Conservation (phyloP, 257 asterid species). For the Cynanchum wilfordii region DNA sequence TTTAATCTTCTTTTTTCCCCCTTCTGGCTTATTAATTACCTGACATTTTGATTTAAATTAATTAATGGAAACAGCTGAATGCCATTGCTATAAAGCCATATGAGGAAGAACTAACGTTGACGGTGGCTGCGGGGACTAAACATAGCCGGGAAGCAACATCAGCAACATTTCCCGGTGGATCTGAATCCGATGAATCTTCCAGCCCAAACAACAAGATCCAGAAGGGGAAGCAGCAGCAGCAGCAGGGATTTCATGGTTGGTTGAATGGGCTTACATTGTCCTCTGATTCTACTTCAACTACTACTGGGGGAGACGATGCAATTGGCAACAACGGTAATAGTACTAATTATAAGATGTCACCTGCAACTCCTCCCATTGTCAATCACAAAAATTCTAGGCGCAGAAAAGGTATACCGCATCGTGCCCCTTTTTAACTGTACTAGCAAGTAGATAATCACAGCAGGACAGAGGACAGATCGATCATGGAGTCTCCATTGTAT, state of each 20-base stretch:
- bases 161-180: constrained; percentile 21
- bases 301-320: constrained; percentile 34
- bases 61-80: constrained; percentile 37
- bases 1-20: too few relatives aligned
- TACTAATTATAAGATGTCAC: constrained; percentile 23
- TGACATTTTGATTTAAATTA: neutral
- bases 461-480: too few relatives aligned
- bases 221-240: neutral
- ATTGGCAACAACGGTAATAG: constrained; percentile 4
- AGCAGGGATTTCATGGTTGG: neutral
- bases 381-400: constrained; percentile 52
- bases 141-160: constrained; percentile 26
- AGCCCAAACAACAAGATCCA: constrained; percentile 47
- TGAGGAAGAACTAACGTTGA: constrained; percentile 42
- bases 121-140: constrained; percentile 26
- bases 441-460: too few relatives aligned
- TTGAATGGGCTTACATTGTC: constrained; percentile 9
- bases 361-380: constrained; percentile 53
- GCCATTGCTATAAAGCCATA: constrained; percentile 49
- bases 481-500: too few relatives aligned
- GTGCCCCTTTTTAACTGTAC: constrained; percentile 52
- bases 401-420: constrained; percentile 68
- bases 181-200: constrained; percentile 33
- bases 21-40: too few relatives aligned
- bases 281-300: constrained; percentile 14